Conservation (phyloP, 306 rosid species). For the Nissolia schottii region DNA sequence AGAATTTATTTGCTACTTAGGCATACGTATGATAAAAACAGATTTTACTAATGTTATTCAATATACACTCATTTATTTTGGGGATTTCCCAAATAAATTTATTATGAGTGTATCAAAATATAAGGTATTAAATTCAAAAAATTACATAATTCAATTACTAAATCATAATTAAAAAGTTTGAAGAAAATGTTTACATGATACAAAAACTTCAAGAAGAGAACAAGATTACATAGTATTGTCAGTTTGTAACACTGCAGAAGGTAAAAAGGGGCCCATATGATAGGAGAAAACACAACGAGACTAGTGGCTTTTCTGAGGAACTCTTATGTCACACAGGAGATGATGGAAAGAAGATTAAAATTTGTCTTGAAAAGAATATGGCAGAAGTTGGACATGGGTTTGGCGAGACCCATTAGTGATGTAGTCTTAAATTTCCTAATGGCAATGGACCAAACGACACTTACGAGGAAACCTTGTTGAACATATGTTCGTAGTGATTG, state of each 20-base stretch:
- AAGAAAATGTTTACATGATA: background rate
- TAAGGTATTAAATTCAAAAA: no score
- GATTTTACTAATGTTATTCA: no score
- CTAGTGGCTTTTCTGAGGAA: background rate
- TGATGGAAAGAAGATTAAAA: background rate
- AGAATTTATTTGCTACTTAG: no score
- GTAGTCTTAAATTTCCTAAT: background rate
- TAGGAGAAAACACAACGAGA: background rate
- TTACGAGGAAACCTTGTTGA: slow-evolving; percentile 9
- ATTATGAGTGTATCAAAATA: no score
- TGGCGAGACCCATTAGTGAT: background rate
- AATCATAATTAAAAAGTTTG: background rate
- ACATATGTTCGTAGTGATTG: background rate
- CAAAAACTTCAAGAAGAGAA: background rate
- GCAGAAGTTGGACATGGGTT: background rate
- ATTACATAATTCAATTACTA: background rate
- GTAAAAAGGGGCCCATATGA: background rate
- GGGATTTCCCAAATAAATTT: no score
- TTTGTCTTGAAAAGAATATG: background rate
- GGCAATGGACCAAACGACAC: slow-evolving; percentile 8
- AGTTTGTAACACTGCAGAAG: background rate
- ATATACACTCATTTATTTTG: no score
- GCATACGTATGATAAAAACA: no score
- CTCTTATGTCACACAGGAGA: background rate
- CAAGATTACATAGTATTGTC: background rate